Evolutionary conservation across 2,329 filamentous ascomycete genomes (phyloP).

Genomic region (Sporothrix luriei): DNA sequence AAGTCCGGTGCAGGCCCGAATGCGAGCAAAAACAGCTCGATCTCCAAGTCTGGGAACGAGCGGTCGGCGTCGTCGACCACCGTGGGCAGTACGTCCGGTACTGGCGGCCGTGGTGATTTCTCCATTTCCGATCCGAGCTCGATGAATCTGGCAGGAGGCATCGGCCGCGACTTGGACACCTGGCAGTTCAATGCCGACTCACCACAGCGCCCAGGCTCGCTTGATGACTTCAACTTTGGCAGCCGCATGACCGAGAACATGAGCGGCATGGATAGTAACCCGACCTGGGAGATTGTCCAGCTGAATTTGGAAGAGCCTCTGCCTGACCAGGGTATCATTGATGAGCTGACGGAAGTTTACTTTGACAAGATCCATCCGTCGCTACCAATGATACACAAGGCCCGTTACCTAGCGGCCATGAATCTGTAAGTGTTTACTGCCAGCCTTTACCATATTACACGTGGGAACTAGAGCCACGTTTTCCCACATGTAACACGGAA

Average conservation of each 20-base stretch:
- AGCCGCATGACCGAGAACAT: slow-evolving; percentile 53
- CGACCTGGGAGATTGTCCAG: slow-evolving; percentile 77
- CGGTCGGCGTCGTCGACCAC: slow-evolving; percentile 18
- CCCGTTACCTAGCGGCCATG: slow-evolving; percentile 84
- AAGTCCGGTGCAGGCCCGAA: slow-evolving; percentile 39
- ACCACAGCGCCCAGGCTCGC: slow-evolving; percentile 48
- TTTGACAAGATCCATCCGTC: slow-evolving; percentile 90
- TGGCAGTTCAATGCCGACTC: slow-evolving; percentile 61
- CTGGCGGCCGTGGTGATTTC: slow-evolving; percentile 45
- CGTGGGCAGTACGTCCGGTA: slow-evolving; percentile 28
- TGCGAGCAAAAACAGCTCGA: neutral
- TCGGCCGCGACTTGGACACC: slow-evolving; percentile 54
- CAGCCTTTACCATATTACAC: neutral
- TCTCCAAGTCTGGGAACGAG: slow-evolving; percentile 8
- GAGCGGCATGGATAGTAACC: slow-evolving; percentile 56
- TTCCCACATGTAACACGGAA: neutral
- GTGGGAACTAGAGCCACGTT: neutral
- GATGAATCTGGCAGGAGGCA: slow-evolving; percentile 47
- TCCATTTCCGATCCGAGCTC: slow-evolving; percentile 49
- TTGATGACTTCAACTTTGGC: slow-evolving; percentile 64
- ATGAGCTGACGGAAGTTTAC: slow-evolving; percentile 86
- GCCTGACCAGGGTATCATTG: slow-evolving; percentile 65
- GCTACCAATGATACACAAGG: slow-evolving; percentile 84
- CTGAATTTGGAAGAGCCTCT: slow-evolving; percentile 62
- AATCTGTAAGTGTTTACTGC: slow-evolving; percentile 64